These are phyloP conservation scores for Yamadazyma nakazawae DNA, from an alignment of 805 yeast genomes.

Conservation along the genomic window DNA sequence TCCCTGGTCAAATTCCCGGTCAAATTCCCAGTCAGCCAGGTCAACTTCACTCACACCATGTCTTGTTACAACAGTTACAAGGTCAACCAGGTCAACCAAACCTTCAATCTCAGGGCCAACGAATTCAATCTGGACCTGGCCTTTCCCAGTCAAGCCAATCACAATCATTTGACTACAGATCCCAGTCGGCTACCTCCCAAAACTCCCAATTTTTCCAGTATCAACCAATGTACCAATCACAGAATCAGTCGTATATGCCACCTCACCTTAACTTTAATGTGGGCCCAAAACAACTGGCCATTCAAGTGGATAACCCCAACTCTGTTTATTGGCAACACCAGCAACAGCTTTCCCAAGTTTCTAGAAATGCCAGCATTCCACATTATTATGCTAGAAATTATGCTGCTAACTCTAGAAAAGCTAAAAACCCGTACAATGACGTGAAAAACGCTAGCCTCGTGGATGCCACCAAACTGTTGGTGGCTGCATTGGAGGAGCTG, in stretches of 20 bases:
- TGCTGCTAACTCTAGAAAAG: slow-evolving; percentile 61
- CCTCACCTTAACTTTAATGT: slow-evolving; percentile 3
- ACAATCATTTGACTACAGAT: background rate
- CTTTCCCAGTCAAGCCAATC: background rate
- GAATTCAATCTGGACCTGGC: background rate
- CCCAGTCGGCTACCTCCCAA: background rate
- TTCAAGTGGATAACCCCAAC: slow-evolving; percentile 35
- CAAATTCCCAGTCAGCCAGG: slow-evolving; percentile 44
- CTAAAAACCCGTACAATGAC: slow-evolving; percentile 35
- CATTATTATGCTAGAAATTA: slow-evolving; percentile 84
- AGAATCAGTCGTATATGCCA: background rate
- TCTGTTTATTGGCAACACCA: slow-evolving; percentile 77
- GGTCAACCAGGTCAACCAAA: background rate
- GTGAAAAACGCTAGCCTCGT: slow-evolving; percentile 36
- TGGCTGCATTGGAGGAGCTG: slow-evolving; percentile 39
- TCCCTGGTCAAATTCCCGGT: slow-evolving; percentile 28
- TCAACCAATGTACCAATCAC: slow-evolving; percentile 7
- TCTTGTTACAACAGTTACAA: slow-evolving; percentile 20
- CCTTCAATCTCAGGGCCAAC: too few relatives aligned
- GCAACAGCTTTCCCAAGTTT: slow-evolving; percentile 63
- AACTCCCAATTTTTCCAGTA: slow-evolving; percentile 19
- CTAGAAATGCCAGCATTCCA: slow-evolving; percentile 62
- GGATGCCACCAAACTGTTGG: slow-evolving; percentile 40
- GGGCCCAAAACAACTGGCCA: slow-evolving; percentile 8
- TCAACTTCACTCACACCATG: slow-evolving; percentile 11